A percentile compares a stretch with the other conserved stretches of the same genome.
Conservation (phyloP, 2,329 filamentous ascomycete genomes). For the Aspergillus sp. region DNA sequence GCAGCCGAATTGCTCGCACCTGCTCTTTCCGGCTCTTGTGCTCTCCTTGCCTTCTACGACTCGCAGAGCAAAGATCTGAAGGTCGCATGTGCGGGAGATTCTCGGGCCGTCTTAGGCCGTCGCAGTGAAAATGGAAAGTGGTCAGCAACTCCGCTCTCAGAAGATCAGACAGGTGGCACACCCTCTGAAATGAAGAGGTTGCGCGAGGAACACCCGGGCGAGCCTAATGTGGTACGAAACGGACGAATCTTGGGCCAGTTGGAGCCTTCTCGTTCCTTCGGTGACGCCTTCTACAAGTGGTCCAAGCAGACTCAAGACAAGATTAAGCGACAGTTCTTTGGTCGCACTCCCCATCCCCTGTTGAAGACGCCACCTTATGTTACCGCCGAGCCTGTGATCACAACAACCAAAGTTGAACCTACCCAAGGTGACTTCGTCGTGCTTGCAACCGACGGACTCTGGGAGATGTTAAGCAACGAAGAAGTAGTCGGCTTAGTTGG, state of each 20-base stretch:
- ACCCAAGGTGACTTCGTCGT: slow-evolving; percentile 92
- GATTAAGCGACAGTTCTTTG: slow-evolving; percentile 84
- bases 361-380: slow-evolving; percentile 94
- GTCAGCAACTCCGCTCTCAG: slow-evolving; percentile 84
- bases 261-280: slow-evolving; percentile 91
- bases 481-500: slow-evolving; percentile 96
- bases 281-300: slow-evolving; percentile 98
- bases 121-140: slow-evolving; percentile 79
- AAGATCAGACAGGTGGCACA: slow-evolving; percentile 91
- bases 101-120: slow-evolving; percentile 87
- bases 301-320: slow-evolving; percentile 77
- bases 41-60: slow-evolving; percentile 94
- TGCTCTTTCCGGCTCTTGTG: slow-evolving; percentile 94
- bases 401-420: slow-evolving; percentile 87
- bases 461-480: slow-evolving; percentile 99
- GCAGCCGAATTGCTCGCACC: slow-evolving; percentile 90
- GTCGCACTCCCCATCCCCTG: slow-evolving; percentile 70
- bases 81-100: slow-evolving; percentile 96
- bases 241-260: slow-evolving; percentile 88
- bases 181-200: slow-evolving; percentile 80
- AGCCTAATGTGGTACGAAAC: slow-evolving; percentile 82
- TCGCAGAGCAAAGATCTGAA: slow-evolving; percentile 79
- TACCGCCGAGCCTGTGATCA: slow-evolving; percentile 91
- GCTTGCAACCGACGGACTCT: slow-evolving; percentile 92
- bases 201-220: slow-evolving; percentile 81